Evolutionary conservation across 805 yeast genomes (phyloP).

Genomic region (Candida caryicola): DNA sequence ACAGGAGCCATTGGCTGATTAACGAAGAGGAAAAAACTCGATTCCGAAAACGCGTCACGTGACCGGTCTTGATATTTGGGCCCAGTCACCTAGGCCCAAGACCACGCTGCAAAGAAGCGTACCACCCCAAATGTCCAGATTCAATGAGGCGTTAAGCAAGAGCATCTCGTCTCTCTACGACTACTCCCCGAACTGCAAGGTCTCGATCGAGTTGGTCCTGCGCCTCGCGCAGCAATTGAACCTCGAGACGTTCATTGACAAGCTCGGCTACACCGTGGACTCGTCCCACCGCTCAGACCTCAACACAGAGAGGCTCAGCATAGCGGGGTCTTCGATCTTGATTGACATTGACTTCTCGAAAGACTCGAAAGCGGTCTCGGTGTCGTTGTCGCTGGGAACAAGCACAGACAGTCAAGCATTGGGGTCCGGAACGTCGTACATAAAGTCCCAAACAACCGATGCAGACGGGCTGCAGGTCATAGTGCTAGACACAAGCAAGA

Average conservation of each 20-base stretch:
- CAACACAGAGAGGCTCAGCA: conserved; percentile 32
- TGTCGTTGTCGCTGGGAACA: conserved; percentile 34
- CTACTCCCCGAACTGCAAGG: conserved; percentile 26
- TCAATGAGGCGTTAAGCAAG: conserved; percentile 20
- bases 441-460: conserved; percentile 1
- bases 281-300: conserved; percentile 1
- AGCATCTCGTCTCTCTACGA: conserved; percentile 29
- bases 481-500: conserved; percentile 12
- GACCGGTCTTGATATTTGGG: too few relatives aligned
- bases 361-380: conserved; percentile 23
- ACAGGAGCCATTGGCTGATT: not conserved
- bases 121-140: conserved; percentile 6
- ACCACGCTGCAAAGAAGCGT: not conserved
- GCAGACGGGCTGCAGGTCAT: conserved; percentile 10
- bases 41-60: conserved; percentile 7
- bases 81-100: not conserved
- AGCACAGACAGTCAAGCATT: conserved; percentile 1
- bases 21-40: conserved; percentile 4
- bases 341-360: conserved; percentile 38
- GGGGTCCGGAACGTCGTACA: not conserved
- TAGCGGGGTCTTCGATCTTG: conserved; percentile 40
- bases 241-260: conserved; percentile 42
- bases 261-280: conserved; percentile 25
- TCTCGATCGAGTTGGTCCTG: conserved; percentile 38
- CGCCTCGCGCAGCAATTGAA: conserved; percentile 39